Percentiles rank a stretch among this genome's conserved stretches.
phyloP scores from a whole-genome alignment of 2,329 filamentous ascomycete genomes.

The Exophiala sp. region DNA sequence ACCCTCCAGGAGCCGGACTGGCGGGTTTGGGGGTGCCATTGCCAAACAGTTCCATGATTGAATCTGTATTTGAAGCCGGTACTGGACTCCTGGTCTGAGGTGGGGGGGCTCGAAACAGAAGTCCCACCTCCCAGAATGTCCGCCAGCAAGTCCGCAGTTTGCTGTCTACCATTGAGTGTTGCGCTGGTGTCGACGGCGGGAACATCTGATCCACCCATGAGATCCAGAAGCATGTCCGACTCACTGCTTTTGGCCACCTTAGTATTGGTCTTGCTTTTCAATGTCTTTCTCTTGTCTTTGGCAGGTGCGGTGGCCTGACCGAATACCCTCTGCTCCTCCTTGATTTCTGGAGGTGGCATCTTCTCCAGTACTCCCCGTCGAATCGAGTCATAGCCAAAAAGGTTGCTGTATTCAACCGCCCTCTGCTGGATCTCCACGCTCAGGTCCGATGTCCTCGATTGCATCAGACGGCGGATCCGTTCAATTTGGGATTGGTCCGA shows the following conservation, averaged over 20 bases:
- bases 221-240: conserved; percentile 82
- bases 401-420: conserved; percentile 87
- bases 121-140: conserved; percentile 77
- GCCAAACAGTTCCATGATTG: conserved; percentile 88
- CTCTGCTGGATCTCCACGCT: conserved; percentile 95
- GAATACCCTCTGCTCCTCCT: conserved; percentile 85
- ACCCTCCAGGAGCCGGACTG: conserved; percentile 41
- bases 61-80: conserved; percentile 56
- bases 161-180: conserved; percentile 53
- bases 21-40: conserved; percentile 37
- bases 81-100: conserved; percentile 48
- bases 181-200: conserved; percentile 53
- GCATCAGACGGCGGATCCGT: conserved; percentile 70
- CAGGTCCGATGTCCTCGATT: conserved; percentile 73
- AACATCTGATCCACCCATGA: conserved; percentile 78
- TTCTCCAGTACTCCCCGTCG: conserved; percentile 87
- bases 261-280: conserved; percentile 68
- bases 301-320: conserved; percentile 60
- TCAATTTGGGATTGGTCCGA: conserved; percentile 80
- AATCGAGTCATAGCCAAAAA: conserved; percentile 86
- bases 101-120: conserved; percentile 50
- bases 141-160: conserved; percentile 79
- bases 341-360: conserved; percentile 96
- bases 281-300: conserved; percentile 57
- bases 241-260: conserved; percentile 71